Evolutionary conservation across 768 basidiomycete genomes (phyloP), one percentile per base, ranked within the genome.

Genomic region (Hygrophorus pudorinus): DNA sequence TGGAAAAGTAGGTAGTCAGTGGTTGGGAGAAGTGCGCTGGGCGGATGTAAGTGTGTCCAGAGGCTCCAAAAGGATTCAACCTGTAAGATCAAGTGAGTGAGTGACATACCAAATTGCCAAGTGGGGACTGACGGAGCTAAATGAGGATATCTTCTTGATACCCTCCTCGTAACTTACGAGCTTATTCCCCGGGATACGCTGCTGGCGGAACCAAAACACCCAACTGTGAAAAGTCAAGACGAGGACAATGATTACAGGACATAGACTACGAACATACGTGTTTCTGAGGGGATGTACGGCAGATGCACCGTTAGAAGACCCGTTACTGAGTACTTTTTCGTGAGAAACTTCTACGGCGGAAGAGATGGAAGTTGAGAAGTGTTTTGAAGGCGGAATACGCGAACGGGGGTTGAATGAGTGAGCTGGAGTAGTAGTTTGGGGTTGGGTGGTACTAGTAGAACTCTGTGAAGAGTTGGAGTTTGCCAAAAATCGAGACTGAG

Each of bases 21-120:
- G 2, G 91, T 94, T 5, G 92, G 85, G 9, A 78, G 72, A 18
- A 97, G 73, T 10, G 75, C 72, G 1, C 88, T 91, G 1, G 93
- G 91, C 0, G 88, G 79, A 4, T 81, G 72, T 20, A 98, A 75
- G 60, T 97, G 94, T 3, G 92, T 91, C 72, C 88, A 86, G 47
- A 98, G 68, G 17, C 90, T 84, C 83, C 93, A 94, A 63, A 92
- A 96, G 30, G 90, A 93, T 65, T 97, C 94, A 42, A 90, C 86
- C 83, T 91, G 56, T 2, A 20, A 5, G 18, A 21, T 10, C 17
- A 50, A 45, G 12, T 5, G 30, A 42, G 17, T 12, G 31, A 30
- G 16, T 30, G 7, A 38, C 18, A n/a, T 18, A 29, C 16, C 24
- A 21, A 28, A 8, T 21, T 32, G 2, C 17, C n/a, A 34, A 10